Conservation (phyloP, 1,284 basidiomycete species). For the Ustilago curta region DNA sequence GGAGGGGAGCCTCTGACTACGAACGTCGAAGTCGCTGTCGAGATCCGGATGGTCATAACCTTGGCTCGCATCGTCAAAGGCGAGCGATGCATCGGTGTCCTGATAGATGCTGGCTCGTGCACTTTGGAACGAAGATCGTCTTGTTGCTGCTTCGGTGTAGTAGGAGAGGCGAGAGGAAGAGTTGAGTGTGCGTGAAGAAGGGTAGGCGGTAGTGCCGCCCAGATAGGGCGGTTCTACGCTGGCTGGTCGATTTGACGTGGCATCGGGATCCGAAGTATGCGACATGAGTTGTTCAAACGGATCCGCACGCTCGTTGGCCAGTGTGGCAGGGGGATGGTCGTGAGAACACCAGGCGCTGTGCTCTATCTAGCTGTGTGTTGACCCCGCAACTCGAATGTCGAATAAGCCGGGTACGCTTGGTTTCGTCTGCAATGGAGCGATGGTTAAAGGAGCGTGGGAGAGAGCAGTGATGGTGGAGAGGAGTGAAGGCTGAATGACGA, state of each 20-base stretch:
- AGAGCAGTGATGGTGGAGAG: background rate
- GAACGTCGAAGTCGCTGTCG: slow-evolving; percentile 28
- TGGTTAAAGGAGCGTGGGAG: too few relatives aligned
- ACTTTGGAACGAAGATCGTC: slow-evolving; percentile 41
- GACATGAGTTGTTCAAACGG: slow-evolving; percentile 8
- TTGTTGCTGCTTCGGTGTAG: slow-evolving; percentile 31
- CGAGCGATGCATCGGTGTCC: slow-evolving; percentile 29
- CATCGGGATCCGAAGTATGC: slow-evolving; percentile 9
- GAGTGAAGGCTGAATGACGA: background rate
- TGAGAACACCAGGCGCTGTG: too few relatives aligned
- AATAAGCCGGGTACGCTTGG: too few relatives aligned
- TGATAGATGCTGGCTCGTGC: slow-evolving; percentile 38
- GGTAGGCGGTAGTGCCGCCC: background rate
- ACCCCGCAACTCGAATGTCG: too few relatives aligned
- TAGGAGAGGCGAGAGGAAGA: slow-evolving; percentile 32
- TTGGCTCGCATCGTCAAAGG: slow-evolving; percentile 24
- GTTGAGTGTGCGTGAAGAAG: slow-evolving; percentile 31
- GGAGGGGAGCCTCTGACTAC: slow-evolving; percentile 2
- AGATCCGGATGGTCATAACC: slow-evolving; percentile 15
- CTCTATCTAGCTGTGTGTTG: too few relatives aligned
- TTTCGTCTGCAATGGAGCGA: too few relatives aligned
- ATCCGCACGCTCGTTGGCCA: background rate
- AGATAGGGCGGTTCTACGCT: slow-evolving; percentile 14
- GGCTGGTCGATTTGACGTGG: slow-evolving; percentile 2
- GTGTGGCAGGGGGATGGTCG: too few relatives aligned